Evolutionary conservation across 73 alveolate genomes (phyloP), one percentile per base, ranked within the genome.

Genomic region (Paramecium biaurelia): DNA sequence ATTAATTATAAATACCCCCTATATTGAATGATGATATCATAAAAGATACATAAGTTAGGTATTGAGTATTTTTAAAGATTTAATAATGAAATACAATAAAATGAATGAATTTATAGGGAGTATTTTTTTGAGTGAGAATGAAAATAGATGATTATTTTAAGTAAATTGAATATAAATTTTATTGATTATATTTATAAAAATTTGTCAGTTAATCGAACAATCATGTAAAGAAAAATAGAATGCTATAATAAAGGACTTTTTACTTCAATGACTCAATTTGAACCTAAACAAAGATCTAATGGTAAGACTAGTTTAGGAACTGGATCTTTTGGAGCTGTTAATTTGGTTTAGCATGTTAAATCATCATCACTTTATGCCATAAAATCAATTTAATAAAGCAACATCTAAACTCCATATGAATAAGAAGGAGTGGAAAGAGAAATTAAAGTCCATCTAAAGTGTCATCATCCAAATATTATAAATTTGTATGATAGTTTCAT

Each of bases 391-490:
- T 45, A 37, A 45, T 11, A 32, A 43, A 24, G 57, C 47, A 89
- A 89, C 53, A 89, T 89, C 43, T 70, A 89, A 45, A 89, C 92
- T 32, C 79, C 87, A 18, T 70, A 89, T 35, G 94, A 89, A 12
- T 45, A 70, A 15, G 74, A 89, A 70, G 94, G 94, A 24, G 74
- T 89, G 47, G 94, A 89, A 34, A 63, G 94, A 42, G 94, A 89
- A 45, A 82, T 89, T 0, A 89, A 82, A 89, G 94, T 89, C 0
- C 94, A 89, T 58, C 30, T 63, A 32, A 58, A 70, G 37, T 42
- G 85, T 43, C 85, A 70, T 34, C 94, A 89, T 56, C 57, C 89
- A 24, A 89, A 89, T 89, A 89, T 89, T 4, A 72, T 89, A 41
- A 82, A 67, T 20, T 72, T 70, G 34, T 82, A 89, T 15, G 94